These are phyloP conservation scores for Lactifluus echinatus DNA, from an alignment of 768 basidiomycete genomes.

Conservation along the genomic window DNA sequence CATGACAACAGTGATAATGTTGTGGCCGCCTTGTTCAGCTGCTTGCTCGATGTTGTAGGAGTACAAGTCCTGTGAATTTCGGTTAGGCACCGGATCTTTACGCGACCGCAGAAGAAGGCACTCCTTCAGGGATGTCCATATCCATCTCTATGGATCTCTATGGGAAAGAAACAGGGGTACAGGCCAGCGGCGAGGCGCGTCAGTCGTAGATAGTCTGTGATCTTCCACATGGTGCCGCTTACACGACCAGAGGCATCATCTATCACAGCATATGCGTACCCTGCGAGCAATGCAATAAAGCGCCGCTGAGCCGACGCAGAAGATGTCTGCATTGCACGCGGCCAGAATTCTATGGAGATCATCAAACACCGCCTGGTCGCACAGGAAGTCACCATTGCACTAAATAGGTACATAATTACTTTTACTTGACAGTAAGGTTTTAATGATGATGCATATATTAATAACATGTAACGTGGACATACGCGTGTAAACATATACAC, in stretches of 20 bases:
- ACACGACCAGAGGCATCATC: constrained; percentile 36
- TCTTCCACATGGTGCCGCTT: constrained; percentile 26
- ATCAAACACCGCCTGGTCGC: background rate
- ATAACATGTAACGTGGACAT: too few relatives aligned
- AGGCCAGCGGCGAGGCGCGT: constrained; percentile 36
- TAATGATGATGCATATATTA: too few relatives aligned
- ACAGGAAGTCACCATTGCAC: too few relatives aligned
- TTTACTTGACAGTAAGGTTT: too few relatives aligned
- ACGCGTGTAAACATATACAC: too few relatives aligned
- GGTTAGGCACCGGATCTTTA: background rate
- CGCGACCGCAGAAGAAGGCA: background rate
- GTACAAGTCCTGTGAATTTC: constrained; percentile 30
- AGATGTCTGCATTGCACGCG: constrained; percentile 23
- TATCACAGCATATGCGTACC: constrained; percentile 33
- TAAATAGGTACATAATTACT: too few relatives aligned
- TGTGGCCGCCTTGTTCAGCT: constrained; percentile 34
- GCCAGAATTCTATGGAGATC: constrained; percentile 30
- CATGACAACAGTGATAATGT: constrained; percentile 37
- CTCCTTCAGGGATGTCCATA: constrained; percentile 34
- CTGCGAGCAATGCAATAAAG: constrained; percentile 32
- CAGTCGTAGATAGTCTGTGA: constrained; percentile 34
- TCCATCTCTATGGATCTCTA: constrained; percentile 30
- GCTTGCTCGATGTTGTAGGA: constrained; percentile 36
- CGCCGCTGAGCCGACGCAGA: constrained; percentile 24
- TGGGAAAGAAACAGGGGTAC: constrained; percentile 32